Evolutionary conservation across 2,329 filamentous ascomycete species (phyloP).

Genomic region (Coniochaeta sp.): DNA sequence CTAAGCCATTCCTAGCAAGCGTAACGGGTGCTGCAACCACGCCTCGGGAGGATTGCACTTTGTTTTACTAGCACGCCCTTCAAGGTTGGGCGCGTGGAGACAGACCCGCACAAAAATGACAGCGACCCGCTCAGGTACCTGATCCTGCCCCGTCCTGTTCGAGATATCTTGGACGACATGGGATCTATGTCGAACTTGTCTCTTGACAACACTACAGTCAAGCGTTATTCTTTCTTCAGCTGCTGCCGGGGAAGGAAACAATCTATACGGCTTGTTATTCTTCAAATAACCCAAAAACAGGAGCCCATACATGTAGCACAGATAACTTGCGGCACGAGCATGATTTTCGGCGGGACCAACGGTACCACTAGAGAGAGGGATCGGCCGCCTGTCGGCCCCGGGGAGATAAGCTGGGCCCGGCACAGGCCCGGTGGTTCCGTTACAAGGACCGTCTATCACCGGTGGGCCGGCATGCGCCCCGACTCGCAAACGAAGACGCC

Average conservation of each 20-base stretch:
- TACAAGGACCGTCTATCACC: not conserved
- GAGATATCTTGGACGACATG: not conserved
- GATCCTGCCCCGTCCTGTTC: not conserved
- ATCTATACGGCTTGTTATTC: not conserved
- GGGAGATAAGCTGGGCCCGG: not conserved
- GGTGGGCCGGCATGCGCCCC: not conserved
- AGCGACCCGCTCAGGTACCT: not conserved
- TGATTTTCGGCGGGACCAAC: not conserved
- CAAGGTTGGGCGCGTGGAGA: not conserved
- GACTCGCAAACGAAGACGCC: not conserved
- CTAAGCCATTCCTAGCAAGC: not conserved
- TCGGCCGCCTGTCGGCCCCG: not conserved
- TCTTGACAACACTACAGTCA: not conserved
- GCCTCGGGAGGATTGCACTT: not conserved
- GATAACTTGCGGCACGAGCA: not conserved
- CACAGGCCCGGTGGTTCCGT: not conserved
- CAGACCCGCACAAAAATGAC: not conserved
- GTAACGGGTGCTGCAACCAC: not conserved
- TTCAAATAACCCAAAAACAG: not conserved
- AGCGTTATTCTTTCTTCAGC: too few species aligned
- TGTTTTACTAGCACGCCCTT: not conserved
- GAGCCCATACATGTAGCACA: not conserved
- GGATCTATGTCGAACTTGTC: not conserved
- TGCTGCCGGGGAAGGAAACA: not conserved
- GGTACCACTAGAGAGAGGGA: not conserved